Evolutionary conservation across 306 rosid species (phyloP).

Genomic region (Phaseolus lunatus): DNA sequence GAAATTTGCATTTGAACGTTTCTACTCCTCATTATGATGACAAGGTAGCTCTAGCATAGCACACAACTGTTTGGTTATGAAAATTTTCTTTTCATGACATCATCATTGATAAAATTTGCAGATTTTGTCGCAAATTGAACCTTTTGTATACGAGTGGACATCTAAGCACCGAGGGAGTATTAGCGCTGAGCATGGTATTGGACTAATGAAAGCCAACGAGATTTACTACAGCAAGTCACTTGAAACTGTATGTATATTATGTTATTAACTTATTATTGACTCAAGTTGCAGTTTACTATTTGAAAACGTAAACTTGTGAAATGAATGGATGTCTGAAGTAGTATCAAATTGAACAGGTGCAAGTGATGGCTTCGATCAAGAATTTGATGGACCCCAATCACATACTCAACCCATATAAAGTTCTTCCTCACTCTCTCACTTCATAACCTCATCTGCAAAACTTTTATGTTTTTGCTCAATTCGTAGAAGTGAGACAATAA

Average conservation of each 20-base stretch:
- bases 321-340: conserved; percentile 18
- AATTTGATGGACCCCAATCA: conserved; percentile 83
- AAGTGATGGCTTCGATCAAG: conserved; percentile 87
- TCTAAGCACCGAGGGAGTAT: conserved; percentile 85
- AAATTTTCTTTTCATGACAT: conserved; percentile 1
- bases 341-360: conserved; percentile 68
- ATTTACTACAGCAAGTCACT: conserved; percentile 83
- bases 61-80: conserved; percentile 20
- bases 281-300: conserved; percentile 9
- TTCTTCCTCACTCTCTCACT: conserved; percentile 68
- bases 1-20: conserved; percentile 91
- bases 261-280: conserved; percentile 18
- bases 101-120: conserved; percentile 47
- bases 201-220: conserved; percentile 89
- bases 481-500: background rate
- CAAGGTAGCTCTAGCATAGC: conserved; percentile 54
- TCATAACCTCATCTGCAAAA: conserved; percentile 48
- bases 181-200: conserved; percentile 95
- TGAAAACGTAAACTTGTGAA: conserved; percentile 32
- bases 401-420: conserved; percentile 96
- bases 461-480: conserved; percentile 14
- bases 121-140: conserved; percentile 85
- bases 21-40: conserved; percentile 78
- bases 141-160: conserved; percentile 96
- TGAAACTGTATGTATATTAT: conserved; percentile 65